Evolutionary conservation across 805 yeast species (phyloP).

Genomic region (Yamadazyma akitaensis): DNA sequence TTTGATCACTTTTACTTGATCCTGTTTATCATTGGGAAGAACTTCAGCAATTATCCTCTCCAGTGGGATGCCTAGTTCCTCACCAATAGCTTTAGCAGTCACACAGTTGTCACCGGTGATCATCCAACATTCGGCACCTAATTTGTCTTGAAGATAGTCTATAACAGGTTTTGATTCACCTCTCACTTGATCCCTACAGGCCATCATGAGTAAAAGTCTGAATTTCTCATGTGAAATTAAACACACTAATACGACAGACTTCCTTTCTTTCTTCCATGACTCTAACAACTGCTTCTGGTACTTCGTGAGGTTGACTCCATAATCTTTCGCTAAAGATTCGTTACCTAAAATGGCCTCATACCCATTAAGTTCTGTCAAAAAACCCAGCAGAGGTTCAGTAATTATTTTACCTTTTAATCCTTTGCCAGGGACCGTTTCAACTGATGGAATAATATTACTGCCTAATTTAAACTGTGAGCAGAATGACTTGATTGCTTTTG

Average conservation of each 20-base stretch:
- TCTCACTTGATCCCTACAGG: conserved; percentile 59
- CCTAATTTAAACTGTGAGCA: conserved; percentile 16
- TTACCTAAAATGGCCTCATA: conserved; percentile 53
- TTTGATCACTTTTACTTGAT: conserved; percentile 54
- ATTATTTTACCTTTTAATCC: conserved; percentile 51
- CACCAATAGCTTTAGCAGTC: conserved; percentile 68
- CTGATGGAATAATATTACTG: conserved; percentile 41
- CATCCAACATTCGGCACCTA: conserved; percentile 65
- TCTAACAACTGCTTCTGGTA: conserved; percentile 34
- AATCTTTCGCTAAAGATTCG: conserved; percentile 53
- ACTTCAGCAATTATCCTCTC: conserved; percentile 64
- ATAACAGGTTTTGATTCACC: conserved; percentile 57
- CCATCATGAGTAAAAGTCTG: conserved; percentile 45
- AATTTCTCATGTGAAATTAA: conserved; percentile 27
- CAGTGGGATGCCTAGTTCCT: conserved; percentile 51
- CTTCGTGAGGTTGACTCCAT: conserved; percentile 32
- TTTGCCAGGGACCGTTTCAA: conserved; percentile 56
- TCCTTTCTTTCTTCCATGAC: conserved; percentile 60
- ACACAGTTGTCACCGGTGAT: conserved; percentile 68
- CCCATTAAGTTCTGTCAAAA: conserved; percentile 34
- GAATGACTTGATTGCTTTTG: conserved; percentile 49
- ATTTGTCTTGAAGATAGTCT: conserved; percentile 24
- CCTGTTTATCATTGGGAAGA: conserved; percentile 70
- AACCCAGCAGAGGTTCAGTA: conserved; percentile 9
- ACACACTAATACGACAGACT: conserved; percentile 60